These are phyloP conservation scores for Rhodofomes roseus DNA, from an alignment of 1,284 basidiomycete genomes.

Conservation along the genomic window DNA sequence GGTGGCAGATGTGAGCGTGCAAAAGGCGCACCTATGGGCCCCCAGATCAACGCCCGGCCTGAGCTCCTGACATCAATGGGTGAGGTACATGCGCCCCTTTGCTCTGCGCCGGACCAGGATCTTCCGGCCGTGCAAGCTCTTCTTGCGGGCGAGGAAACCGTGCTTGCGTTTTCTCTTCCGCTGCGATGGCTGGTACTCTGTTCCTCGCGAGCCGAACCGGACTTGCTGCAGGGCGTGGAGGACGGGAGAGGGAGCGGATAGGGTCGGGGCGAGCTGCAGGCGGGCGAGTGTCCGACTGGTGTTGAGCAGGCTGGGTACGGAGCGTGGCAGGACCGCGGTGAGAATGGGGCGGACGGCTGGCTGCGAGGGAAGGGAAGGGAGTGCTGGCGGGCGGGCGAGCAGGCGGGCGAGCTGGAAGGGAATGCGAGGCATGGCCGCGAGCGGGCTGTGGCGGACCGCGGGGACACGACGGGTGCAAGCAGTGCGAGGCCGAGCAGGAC, in stretches of 20 bases:
- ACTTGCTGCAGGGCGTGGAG: constrained; percentile 34
- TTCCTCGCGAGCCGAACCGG: constrained; percentile 52
- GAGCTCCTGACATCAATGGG: constrained; percentile 26
- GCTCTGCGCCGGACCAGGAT: constrained; percentile 38
- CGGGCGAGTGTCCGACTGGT: constrained; percentile 2
- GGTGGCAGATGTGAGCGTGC: neutral
- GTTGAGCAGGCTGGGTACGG: constrained; percentile 9
- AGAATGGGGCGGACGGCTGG: constrained; percentile 7
- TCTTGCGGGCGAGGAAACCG: constrained; percentile 76
- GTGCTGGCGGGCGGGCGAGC: constrained; percentile 18
- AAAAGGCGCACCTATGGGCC: neutral
- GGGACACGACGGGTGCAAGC: neutral
- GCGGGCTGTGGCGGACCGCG: neutral
- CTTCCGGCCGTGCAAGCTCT: constrained; percentile 59
- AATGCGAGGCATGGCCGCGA: constrained; percentile 24
- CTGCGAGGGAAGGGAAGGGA: constrained; percentile 7
- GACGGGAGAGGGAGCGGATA: constrained; percentile 1
- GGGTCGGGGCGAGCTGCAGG: constrained; percentile 5
- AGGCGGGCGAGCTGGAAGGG: constrained; percentile 22
- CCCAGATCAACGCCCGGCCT: neutral
- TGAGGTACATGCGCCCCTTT: constrained; percentile 38
- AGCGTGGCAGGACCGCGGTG: constrained; percentile 4
- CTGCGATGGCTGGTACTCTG: constrained; percentile 88
- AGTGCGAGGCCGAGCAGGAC: neutral
- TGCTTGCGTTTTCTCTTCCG: constrained; percentile 86